These are phyloP conservation scores for Astragalus glycyphyllos DNA, from an alignment of 306 rosid genomes.

Conservation along the genomic window DNA sequence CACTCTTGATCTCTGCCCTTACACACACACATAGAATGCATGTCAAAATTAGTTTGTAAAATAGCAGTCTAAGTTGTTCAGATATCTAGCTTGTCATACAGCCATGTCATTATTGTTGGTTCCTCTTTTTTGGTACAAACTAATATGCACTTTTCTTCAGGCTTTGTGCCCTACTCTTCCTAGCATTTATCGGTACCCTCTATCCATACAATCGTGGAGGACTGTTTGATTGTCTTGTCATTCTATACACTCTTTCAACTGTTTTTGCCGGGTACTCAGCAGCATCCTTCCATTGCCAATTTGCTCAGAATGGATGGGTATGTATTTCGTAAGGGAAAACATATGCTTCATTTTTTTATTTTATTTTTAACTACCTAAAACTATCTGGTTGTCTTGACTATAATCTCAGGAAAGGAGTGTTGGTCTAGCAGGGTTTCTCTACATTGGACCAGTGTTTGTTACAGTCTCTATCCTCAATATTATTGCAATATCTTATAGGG, in stretches of 20 bases:
- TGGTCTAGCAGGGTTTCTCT: constrained; percentile 69
- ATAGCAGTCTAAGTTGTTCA: constrained; percentile 18
- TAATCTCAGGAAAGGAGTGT: constrained; percentile 73
- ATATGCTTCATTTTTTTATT: constrained; percentile 4
- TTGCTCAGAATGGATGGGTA: constrained; percentile 81
- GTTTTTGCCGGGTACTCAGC: constrained; percentile 75
- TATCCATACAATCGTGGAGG: constrained; percentile 88
- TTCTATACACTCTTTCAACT: constrained; percentile 65
- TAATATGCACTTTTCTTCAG: constrained; percentile 49
- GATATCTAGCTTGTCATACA: constrained; percentile 33
- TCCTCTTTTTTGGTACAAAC: constrained; percentile 29
- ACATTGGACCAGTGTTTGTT: constrained; percentile 74
- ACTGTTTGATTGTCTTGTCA: constrained; percentile 61
- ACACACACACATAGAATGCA: neutral
- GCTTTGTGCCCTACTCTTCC: constrained; percentile 63
- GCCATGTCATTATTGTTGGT: constrained; percentile 2
- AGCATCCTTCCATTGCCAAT: constrained; percentile 75
- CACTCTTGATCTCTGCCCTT: constrained; percentile 21
- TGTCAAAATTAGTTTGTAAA: constrained; percentile 28
- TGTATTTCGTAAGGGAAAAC: constrained; percentile 19
- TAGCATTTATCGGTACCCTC: constrained; percentile 70
- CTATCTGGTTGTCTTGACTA: constrained; percentile 29
- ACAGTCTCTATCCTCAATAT: constrained; percentile 63
- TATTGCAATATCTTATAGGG: constrained; percentile 67
- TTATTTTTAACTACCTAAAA: constrained; percentile 4